Evolutionary conservation across 2,329 filamentous ascomycete genomes (phyloP), one percentile per base, ranked within the genome.

Genomic region (Fusarium sp.): DNA sequence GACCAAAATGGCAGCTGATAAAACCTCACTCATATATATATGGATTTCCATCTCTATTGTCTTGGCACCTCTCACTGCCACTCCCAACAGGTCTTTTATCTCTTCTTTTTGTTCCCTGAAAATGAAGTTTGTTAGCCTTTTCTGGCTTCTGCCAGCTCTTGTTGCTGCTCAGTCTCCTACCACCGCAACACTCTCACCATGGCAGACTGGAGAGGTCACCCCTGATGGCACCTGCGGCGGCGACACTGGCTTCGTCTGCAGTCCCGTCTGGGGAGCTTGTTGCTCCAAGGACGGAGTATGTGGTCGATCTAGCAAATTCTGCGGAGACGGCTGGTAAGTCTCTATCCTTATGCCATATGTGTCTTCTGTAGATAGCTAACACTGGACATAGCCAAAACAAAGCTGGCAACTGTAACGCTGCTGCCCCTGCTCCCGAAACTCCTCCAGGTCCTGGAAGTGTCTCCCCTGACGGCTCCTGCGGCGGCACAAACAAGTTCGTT

Each of bases 351-450:
- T 19, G 37, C 7, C n/a, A 10, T 6, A 14, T 32, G 3, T 3
- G 1, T 6, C 4, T 15, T 1, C 5, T 11, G 13, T 13, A 5
- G 5, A 19, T 1, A 19, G 6, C 52, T 57, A 0, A 61, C n/a
- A 19, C 0, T 43, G 1, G 3, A 20, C 0, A 9, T 35, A 61
- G 57, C 1, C 53, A 61, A 24, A 17, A 24, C 9, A 8, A 13
- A 13, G 55, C 59, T 17, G 55, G 59, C 1, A 62, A 62, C 39
- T 62, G 55, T 17, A 62, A 62, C 14, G 47, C 54, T 7, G 51
- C 54, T 48, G 58, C 58, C 0, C 58, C 54, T 1, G 11, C 22
- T 3, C 46, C 53, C 17, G 45, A 56, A n/a, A 8, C 17, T 3
- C 33, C 58, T 1, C 30, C 19, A 10, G 58, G 58, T 0, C 58